phyloP scores from a whole-genome alignment of 2,329 filamentous ascomycete species.

The Phaeomoniella chlamydospora region DNA sequence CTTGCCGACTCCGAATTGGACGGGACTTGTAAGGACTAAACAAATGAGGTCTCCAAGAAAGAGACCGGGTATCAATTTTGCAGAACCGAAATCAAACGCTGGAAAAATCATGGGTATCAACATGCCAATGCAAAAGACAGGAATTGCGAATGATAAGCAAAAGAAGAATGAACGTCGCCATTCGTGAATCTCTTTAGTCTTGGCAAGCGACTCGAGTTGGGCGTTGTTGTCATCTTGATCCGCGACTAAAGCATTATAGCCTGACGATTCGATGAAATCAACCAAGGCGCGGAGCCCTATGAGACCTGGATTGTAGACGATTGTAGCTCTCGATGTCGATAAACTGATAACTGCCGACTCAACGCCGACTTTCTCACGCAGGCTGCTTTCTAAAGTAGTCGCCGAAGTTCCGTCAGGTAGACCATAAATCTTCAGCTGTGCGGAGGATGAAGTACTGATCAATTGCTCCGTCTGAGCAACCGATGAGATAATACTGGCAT shows the following conservation, averaged over 20 bases:
- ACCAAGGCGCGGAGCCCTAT: slow-evolving; percentile 74
- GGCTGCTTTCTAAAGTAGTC: slow-evolving; percentile 51
- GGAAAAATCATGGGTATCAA: slow-evolving; percentile 75
- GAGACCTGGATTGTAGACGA: slow-evolving; percentile 56
- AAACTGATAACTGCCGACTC: slow-evolving; percentile 60
- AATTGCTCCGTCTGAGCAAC: slow-evolving; percentile 43
- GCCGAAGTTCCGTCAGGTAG: slow-evolving; percentile 58
- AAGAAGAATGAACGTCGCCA: slow-evolving; percentile 72
- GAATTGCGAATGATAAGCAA: slow-evolving; percentile 69
- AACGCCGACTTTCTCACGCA: slow-evolving; percentile 56
- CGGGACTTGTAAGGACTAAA: slow-evolving; percentile 69
- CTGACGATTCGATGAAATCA: slow-evolving; percentile 63
- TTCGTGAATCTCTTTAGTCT: slow-evolving; percentile 90
- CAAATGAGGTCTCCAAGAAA: slow-evolving; percentile 83
- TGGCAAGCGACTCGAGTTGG: slow-evolving; percentile 86
- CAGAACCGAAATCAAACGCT: slow-evolving; percentile 59
- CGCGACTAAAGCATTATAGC: slow-evolving; percentile 77
- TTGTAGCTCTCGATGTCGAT: slow-evolving; percentile 55
- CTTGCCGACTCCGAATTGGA: slow-evolving; percentile 92
- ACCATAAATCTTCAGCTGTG: slow-evolving; percentile 77
- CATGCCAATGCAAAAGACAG: slow-evolving; percentile 90
- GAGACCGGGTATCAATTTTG: slow-evolving; percentile 55
- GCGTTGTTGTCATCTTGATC: slow-evolving; percentile 94
- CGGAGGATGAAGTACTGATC: slow-evolving; percentile 41
- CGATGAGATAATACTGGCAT: slow-evolving; percentile 68